Percentiles rank a stretch among this genome's conserved stretches.
These are phyloP conservation scores for Sequoiadendron giganteum DNA, from an alignment of 75 land plant species.

Conservation along the genomic window DNA sequence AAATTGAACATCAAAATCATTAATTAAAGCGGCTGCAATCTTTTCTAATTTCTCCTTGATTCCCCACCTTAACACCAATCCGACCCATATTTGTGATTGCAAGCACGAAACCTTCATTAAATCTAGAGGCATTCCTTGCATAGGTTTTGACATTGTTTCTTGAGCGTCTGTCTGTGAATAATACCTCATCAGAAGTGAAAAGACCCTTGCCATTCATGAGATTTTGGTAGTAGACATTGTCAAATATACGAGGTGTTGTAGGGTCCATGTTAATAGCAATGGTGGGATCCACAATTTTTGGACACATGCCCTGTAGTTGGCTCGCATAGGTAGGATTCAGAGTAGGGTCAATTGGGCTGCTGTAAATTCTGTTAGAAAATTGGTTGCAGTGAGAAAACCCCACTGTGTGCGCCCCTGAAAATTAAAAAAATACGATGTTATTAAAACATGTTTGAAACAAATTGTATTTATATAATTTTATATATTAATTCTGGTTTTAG, in stretches of 20 bases:
- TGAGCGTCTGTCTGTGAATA: conserved; percentile 47
- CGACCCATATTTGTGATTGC: conserved; percentile 56
- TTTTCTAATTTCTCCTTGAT: conserved; percentile 50
- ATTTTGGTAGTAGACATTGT: conserved; percentile 65
- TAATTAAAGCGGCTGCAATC: conserved; percentile 58
- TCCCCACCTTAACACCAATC: conserved; percentile 56
- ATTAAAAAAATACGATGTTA: background rate
- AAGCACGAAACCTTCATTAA: conserved; percentile 31
- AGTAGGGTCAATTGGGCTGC: conserved; percentile 47
- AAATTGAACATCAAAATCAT: background rate
- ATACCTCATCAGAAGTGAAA: conserved; percentile 61
- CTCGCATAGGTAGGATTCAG: conserved; percentile 48
- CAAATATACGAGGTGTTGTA: conserved; percentile 51
- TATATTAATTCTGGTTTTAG: no score
- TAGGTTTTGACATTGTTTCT: conserved; percentile 32
- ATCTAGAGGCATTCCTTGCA: conserved; percentile 32
- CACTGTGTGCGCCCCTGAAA: conserved; percentile 50
- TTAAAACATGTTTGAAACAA: background rate
- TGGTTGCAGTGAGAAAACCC: conserved; percentile 55
- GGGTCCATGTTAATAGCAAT: conserved; percentile 60
- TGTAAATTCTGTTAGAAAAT: conserved; percentile 40
- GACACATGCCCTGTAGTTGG: conserved; percentile 45
- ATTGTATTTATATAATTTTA: no score
- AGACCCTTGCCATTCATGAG: conserved; percentile 49
- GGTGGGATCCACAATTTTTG: conserved; percentile 51